Conservation (phyloP, 805 yeast species). For the Zygosaccharomyces lentus region DNA sequence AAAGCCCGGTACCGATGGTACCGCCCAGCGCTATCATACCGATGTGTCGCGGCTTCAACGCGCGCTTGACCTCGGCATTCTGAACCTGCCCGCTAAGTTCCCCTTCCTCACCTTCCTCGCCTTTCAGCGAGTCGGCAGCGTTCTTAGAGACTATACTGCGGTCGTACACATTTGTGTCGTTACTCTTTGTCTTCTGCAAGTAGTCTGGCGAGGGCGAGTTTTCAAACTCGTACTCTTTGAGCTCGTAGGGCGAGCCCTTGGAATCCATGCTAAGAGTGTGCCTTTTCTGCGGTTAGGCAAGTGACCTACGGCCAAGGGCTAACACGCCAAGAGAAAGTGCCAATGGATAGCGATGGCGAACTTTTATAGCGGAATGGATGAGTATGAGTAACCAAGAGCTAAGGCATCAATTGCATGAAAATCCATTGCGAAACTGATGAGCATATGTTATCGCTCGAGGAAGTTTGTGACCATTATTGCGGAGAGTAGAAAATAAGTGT, state of each 20-base stretch:
- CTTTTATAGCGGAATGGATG: neutral
- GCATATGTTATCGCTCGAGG: neutral
- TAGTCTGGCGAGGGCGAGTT: neutral
- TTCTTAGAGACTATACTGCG: neutral
- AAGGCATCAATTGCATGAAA: neutral
- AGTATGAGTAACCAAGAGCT: neutral
- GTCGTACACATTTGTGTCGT: constrained; percentile 6
- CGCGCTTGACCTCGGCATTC: constrained; percentile 50
- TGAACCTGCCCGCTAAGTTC: constrained; percentile 24
- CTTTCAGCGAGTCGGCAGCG: constrained; percentile 3
- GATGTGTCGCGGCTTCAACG: constrained; percentile 61
- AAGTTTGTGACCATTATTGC: neutral
- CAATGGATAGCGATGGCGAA: neutral
- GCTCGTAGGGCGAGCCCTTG: neutral
- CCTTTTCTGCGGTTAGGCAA: too few relatives aligned
- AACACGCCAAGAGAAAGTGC: neutral
- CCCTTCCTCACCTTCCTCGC: constrained; percentile 14
- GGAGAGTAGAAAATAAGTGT: neutral
- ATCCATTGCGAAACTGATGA: neutral
- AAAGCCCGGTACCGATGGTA: constrained; percentile 74
- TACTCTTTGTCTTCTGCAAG: neutral
- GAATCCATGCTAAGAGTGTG: neutral
- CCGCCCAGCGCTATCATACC: constrained; percentile 79
- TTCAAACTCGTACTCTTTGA: neutral
- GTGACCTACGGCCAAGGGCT: too few relatives aligned